These are phyloP conservation scores for Linum trigynum DNA, from an alignment of 345 rosid genomes.

Conservation along the genomic window DNA sequence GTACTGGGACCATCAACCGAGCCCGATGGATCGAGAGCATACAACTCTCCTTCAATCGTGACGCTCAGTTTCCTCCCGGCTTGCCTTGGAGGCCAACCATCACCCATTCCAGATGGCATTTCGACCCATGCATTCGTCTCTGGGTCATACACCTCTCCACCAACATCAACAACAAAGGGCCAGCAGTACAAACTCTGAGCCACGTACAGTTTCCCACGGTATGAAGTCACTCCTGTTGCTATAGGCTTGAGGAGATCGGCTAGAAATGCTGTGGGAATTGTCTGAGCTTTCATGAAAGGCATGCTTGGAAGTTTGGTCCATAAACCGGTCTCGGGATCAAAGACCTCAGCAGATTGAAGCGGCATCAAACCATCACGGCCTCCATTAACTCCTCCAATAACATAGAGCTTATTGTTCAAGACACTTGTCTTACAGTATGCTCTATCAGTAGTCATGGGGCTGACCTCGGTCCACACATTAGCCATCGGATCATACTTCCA, in stretches of 20 bases:
- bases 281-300: slow-evolving; percentile 80
- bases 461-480: slow-evolving; percentile 67
- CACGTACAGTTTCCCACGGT: slow-evolving; percentile 72
- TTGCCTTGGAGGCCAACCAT: slow-evolving; percentile 91
- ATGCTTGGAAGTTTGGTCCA: slow-evolving; percentile 81
- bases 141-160: slow-evolving; percentile 83
- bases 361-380: slow-evolving; percentile 60
- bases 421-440: slow-evolving; percentile 78
- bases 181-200: slow-evolving; percentile 83
- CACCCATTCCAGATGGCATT: slow-evolving; percentile 96
- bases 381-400: slow-evolving; percentile 77
- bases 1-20: slow-evolving; percentile 40
- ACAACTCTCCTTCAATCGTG: slow-evolving; percentile 58
- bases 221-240: slow-evolving; percentile 88
- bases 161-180: slow-evolving; percentile 93
- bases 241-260: slow-evolving; percentile 76
- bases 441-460: slow-evolving; percentile 58
- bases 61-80: slow-evolving; percentile 78
- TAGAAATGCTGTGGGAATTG: slow-evolving; percentile 67
- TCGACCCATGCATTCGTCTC: slow-evolving; percentile 61
- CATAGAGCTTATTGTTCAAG: slow-evolving; percentile 66
- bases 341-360: slow-evolving; percentile 84
- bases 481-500: slow-evolving; percentile 63
- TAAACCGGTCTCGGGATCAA: slow-evolving; percentile 41
- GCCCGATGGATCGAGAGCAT: slow-evolving; percentile 70